Base-by-base conservation (phyloP, 2,329 filamentous ascomycete species). In the Talaromyces sp. region DNA sequence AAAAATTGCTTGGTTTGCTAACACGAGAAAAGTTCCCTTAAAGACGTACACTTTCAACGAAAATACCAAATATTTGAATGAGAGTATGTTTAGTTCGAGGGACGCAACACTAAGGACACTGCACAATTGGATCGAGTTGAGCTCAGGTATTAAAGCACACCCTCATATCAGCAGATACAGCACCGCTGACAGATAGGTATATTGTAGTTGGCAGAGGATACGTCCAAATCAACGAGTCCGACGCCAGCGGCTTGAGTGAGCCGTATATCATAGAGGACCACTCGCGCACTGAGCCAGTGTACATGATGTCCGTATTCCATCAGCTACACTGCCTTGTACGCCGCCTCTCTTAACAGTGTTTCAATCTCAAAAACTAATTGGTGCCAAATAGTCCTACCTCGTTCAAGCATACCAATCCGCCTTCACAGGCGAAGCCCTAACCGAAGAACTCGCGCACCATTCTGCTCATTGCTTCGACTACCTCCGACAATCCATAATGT, bases 251-350 rank as follows among this genome's bases (percentile, higher is more conserved):
- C 19, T 16, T 62, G 11, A 37, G 60, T 45, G 60, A 62, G 31
- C 60, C 60, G n/a, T 62, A 62, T 45, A 62, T 14, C 48, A 54
- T 62, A 19, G 48, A 62, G 0, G 48, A 24, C 2, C 60, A 62
- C 37, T 41, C 48, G 22, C 35, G 37, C 27, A 31, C 19, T 9
- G 60, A 62, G 47, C 60, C 47, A 35, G 60, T 56, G 3, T 62
- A 62, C 37, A 62, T 62, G 60, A 62, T 62, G 60, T 62, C 60
- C 24, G 60, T 62, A 13, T 62, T 62, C 8, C 60, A 62, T 7
- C 60, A 62, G 19, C 24, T 62, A 22, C 60, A 62, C 14, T 62
- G 60, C 27, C 60, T 62, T 4, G 60, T 62, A 54, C 14, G 60
- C 35, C 14, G 3, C 27, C 37, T 6, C 2, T 3, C 33, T 1